Percentiles rank a stretch among this genome's conserved stretches.
Evolutionary conservation across 768 basidiomycete species (phyloP).

Genomic region (Boletus rufocinnamomeus): DNA sequence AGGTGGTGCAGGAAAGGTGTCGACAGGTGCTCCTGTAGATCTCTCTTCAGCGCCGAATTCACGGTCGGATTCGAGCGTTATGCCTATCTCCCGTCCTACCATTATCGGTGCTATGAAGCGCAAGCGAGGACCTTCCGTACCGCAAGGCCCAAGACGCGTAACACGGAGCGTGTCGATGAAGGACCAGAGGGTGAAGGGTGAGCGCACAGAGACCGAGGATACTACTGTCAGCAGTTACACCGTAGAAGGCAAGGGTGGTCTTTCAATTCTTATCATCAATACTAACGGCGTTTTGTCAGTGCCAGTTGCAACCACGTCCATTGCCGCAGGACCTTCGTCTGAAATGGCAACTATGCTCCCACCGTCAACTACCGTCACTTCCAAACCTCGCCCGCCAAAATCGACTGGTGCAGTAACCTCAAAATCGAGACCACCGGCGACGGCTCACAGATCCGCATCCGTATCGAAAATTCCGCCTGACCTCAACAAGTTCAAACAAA

Average conservation of each 20-base stretch:
- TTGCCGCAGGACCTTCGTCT: background rate
- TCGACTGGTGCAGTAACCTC: slow-evolving; percentile 1
- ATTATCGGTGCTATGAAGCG: slow-evolving; percentile 18
- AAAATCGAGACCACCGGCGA: slow-evolving; percentile 5
- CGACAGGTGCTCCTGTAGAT: background rate
- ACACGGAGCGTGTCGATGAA: slow-evolving; percentile 35
- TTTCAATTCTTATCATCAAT: background rate
- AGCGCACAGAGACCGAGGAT: slow-evolving; percentile 1
- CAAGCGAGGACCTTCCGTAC: slow-evolving; percentile 17
- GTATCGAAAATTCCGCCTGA: slow-evolving; percentile 15
- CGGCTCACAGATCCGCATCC: slow-evolving; percentile 9
- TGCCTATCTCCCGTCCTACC: background rate
- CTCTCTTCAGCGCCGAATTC: background rate
- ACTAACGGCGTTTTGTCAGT: slow-evolving; percentile 9
- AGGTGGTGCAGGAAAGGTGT: background rate
- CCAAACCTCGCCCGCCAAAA: slow-evolving; percentile 13
- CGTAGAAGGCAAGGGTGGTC: slow-evolving; percentile 4
- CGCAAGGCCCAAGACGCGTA: slow-evolving; percentile 21
- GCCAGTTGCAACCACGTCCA: background rate
- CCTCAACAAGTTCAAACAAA: slow-evolving; percentile 25
- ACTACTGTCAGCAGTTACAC: background rate
- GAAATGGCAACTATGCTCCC: background rate
- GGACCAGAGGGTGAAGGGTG: slow-evolving; percentile 13
- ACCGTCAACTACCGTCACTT: slow-evolving; percentile 1
- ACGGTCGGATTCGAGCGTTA: background rate